phyloP scores from a whole-genome alignment of 2,329 filamentous ascomycete species.

The Talaromyces sp. region DNA sequence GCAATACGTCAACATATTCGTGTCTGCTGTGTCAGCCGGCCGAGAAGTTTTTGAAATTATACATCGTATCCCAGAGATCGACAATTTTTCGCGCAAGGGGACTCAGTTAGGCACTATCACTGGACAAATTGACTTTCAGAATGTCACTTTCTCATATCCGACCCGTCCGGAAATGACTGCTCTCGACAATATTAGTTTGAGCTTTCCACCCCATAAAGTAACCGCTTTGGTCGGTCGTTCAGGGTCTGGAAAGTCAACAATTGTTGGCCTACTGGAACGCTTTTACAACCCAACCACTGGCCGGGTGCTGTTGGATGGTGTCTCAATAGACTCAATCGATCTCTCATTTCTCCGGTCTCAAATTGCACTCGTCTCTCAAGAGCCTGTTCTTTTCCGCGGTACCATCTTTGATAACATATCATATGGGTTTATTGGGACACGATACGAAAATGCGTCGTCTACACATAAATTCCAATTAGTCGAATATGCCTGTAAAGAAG shows the following conservation, averaged over 20 bases:
- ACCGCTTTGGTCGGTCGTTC: constrained; percentile 48
- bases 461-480: constrained; percentile 21
- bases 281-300: constrained; percentile 34
- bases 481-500: constrained; percentile 22
- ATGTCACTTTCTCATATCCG: constrained; percentile 30
- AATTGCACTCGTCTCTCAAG: constrained; percentile 46
- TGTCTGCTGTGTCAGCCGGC: constrained; percentile 11
- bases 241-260: constrained; percentile 50
- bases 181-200: constrained; percentile 26
- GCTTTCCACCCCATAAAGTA: constrained; percentile 31
- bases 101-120: background rate
- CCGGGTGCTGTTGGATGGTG: constrained; percentile 23
- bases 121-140: constrained; percentile 16
- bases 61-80: constrained; percentile 13
- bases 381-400: constrained; percentile 47
- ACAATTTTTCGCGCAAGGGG: constrained; percentile 6
- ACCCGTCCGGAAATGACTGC: constrained; percentile 31
- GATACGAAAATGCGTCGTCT: constrained; percentile 20
- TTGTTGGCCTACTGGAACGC: constrained; percentile 32
- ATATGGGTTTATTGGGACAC: constrained; percentile 39
- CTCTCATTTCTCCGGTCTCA: constrained; percentile 29
- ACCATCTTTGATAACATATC: constrained; percentile 53
- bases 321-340: constrained; percentile 27
- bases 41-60: constrained; percentile 12
- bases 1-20: constrained; percentile 29